Evolutionary conservation across 148 eudicot genomes (phyloP), one percentile per base, ranked within the genome.

Genomic region (Silene conica): DNA sequence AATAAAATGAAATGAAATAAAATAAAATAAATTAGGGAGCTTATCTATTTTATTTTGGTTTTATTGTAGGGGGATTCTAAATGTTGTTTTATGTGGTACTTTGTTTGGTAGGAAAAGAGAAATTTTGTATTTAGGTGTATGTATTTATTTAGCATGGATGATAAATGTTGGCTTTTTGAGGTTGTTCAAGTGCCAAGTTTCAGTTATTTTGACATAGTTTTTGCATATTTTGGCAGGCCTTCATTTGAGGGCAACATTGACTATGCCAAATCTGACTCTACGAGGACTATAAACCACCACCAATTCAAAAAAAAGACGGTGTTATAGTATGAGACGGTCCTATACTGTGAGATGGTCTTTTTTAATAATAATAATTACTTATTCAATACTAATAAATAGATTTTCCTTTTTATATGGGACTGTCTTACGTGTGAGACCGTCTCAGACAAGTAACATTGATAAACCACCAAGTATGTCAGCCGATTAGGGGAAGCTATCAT

Each of bases 121-220:
- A 8, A 62, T 13, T 23, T 62, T 5, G 19, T 57, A 15, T 57
- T 57, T 57, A 3, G 9, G 43, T 38, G 43, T 38, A 9, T 38
- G 43, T 38, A 38, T 38, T 38, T 38, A 38, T 38, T 38, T 5
- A 38, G 10, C 7, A 38, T 46, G 64, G 18, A 38, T 46, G 64
- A 61, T 11, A n/a, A 31, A 31, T 19, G 23, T 9, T 3, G 70
- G 54, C 70, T 66, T 66, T 66, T 66, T n/a, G 70, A 66, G 70
- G 70, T n/a, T 5, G 70, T 66, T 19, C 10, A n/a, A n/a, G 6
- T 66, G 70, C 70, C 70, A 66, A 43, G 70, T 66, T 66, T 9
- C 25, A n/a, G 6, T 66, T 38, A 9, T 28, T 3, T 64, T 64
- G 68, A 64, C 48, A 64, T 64, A 38, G 6, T 22, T 63, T 15